A percentile compares a stretch with the other conserved stretches of the same genome.
These are phyloP conservation scores for Hypoxylon sp. DNA, from an alignment of 2,329 filamentous ascomycete species.

Conservation along the genomic window DNA sequence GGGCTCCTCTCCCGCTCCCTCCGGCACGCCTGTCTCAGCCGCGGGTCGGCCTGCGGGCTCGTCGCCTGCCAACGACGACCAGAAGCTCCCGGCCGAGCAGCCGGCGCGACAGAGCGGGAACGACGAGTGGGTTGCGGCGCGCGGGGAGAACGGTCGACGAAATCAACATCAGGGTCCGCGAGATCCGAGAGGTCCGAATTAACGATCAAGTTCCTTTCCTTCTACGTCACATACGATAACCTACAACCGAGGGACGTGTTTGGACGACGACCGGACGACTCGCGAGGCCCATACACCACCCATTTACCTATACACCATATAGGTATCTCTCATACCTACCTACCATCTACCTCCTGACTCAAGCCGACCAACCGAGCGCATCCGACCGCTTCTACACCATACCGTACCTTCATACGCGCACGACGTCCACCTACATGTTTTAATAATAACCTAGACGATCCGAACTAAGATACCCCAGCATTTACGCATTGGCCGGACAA, in stretches of 20 bases:
- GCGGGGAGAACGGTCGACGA: slow-evolving; percentile 53
- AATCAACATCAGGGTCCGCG: slow-evolving; percentile 53
- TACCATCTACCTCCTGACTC: not conserved
- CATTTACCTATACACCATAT: not conserved
- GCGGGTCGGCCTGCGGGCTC: slow-evolving; percentile 29
- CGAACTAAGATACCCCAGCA: slow-evolving; percentile 33
- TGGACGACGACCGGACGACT: not conserved
- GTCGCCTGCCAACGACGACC: slow-evolving; percentile 56
- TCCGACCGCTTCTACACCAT: too few species aligned
- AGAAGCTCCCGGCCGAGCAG: slow-evolving; percentile 68
- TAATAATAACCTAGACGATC: slow-evolving; percentile 31
- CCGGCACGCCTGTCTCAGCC: slow-evolving; percentile 38
- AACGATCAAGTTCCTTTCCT: slow-evolving; percentile 14
- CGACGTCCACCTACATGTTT: slow-evolving; percentile 13
- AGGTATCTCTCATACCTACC: too few species aligned
- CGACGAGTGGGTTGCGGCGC: slow-evolving; percentile 59
- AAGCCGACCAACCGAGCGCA: slow-evolving; percentile 1
- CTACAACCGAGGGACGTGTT: not conserved
- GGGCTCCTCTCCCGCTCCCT: slow-evolving; percentile 53
- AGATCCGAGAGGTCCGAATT: too few species aligned
- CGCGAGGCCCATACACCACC: not conserved
- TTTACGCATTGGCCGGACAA: slow-evolving; percentile 23
- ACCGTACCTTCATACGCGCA: too few species aligned
- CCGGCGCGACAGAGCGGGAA: slow-evolving; percentile 61
- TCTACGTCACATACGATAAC: too few species aligned